Percentiles rank a stretch among this genome's conserved stretches.
phyloP scores from a whole-genome alignment of 2,329 filamentous ascomycete species.

The Sphaerulina populicola region DNA sequence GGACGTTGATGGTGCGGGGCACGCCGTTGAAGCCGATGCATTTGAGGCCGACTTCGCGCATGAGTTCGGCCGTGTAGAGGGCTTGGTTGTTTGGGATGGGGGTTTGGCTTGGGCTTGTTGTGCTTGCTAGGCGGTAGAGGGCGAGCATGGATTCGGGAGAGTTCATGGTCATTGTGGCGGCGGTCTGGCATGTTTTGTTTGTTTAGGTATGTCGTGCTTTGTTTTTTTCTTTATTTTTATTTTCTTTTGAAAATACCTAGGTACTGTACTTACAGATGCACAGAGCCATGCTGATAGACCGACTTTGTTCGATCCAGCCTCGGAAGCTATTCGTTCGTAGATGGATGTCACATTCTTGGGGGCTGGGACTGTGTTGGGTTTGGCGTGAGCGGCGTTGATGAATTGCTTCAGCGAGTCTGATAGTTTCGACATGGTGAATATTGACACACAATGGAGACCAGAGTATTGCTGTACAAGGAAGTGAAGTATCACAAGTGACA shows the following conservation, averaged over 20 bases:
- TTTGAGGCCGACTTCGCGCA: slow-evolving; percentile 67
- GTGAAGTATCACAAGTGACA: neutral
- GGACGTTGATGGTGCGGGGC: slow-evolving; percentile 73
- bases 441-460: neutral
- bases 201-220: neutral
- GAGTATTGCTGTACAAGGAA: neutral
- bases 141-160: slow-evolving; percentile 64
- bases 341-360: slow-evolving; percentile 55
- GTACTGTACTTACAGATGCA: slow-evolving; percentile 47
- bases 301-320: slow-evolving; percentile 55
- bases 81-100: slow-evolving; percentile 28
- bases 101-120: slow-evolving; percentile 21
- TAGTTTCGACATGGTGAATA: slow-evolving; percentile 59
- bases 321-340: slow-evolving; percentile 55
- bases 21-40: slow-evolving; percentile 76
- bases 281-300: slow-evolving; percentile 58
- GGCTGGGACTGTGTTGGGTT: slow-evolving; percentile 57
- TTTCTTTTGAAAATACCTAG: neutral
- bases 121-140: slow-evolving; percentile 47
- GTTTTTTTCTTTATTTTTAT: no score
- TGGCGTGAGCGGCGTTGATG: slow-evolving; percentile 61
- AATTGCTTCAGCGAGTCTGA: slow-evolving; percentile 63
- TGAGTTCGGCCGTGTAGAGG: slow-evolving; percentile 56
- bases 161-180: slow-evolving; percentile 78
- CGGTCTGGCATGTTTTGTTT: slow-evolving; percentile 47